Evolutionary conservation across 495 filamentous ascomycete species (phyloP).

Genomic region (Xylaria telfairii): DNA sequence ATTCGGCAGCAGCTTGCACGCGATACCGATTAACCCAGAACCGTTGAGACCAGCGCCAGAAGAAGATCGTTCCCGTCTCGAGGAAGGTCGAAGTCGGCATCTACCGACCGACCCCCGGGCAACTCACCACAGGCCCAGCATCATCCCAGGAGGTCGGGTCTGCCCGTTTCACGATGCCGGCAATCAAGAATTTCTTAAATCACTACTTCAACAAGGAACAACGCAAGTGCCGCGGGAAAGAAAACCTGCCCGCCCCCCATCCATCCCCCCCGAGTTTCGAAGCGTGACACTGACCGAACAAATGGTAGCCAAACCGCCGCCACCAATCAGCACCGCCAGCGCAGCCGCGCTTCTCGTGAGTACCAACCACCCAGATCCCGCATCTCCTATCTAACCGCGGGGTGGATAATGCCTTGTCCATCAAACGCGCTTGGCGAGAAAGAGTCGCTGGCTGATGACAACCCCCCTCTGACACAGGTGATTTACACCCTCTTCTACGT

Average conservation of each 20-base stretch:
- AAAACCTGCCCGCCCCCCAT: not conserved
- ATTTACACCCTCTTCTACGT: constrained; percentile 86
- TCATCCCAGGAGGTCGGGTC: constrained; percentile 1
- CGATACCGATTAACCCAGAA: not conserved
- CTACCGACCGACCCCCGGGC: constrained; percentile 1
- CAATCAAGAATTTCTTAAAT: constrained; percentile 34
- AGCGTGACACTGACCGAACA: constrained; percentile 29
- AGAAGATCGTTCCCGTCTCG: constrained; percentile 21
- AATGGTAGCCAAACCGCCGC: constrained; percentile 41
- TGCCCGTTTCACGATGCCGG: constrained; percentile 31
- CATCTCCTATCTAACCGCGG: constrained; percentile 21
- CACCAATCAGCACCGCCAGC: constrained; percentile 41
- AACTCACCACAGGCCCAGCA: not conserved
- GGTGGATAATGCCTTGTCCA: not conserved
- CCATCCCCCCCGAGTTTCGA: constrained; percentile 14
- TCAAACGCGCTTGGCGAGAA: constrained; percentile 13
- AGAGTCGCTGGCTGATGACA: not conserved
- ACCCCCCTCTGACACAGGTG: constrained; percentile 52
- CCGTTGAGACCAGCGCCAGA: not conserved
- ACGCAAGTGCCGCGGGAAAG: constrained; percentile 30
- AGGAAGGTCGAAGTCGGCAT: constrained; percentile 8
- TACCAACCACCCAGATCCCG: constrained; percentile 24
- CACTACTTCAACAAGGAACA: constrained; percentile 39
- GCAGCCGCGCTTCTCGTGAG: constrained; percentile 43
- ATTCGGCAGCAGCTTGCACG: not conserved